phyloP scores from a whole-genome alignment of 1,284 basidiomycete species.

The Fomitopsis palustris region DNA sequence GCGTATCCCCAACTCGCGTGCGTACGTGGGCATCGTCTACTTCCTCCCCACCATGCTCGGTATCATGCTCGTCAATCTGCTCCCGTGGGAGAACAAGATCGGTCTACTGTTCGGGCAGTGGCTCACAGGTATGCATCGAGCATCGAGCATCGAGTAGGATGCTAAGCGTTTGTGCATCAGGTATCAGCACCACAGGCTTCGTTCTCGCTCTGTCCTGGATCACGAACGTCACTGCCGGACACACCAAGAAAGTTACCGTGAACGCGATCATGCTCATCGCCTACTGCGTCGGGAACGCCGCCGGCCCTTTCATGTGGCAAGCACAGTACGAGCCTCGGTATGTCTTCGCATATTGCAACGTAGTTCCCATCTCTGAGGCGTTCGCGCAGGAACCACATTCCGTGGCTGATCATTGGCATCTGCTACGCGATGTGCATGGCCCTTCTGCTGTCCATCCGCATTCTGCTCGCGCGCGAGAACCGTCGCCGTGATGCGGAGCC shows the following conservation, averaged over 20 bases:
- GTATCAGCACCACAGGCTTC: slow-evolving; percentile 67
- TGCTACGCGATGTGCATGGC: slow-evolving; percentile 49
- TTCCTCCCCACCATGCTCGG: slow-evolving; percentile 63
- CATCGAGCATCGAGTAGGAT: too few relatives aligned
- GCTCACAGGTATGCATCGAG: slow-evolving; percentile 50
- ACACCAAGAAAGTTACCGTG: slow-evolving; percentile 66
- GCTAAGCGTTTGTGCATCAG: slow-evolving; percentile 25
- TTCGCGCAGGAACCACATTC: slow-evolving; percentile 48
- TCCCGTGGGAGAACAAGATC: slow-evolving; percentile 62
- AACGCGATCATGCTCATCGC: slow-evolving; percentile 71
- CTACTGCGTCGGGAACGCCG: slow-evolving; percentile 67
- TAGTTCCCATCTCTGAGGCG: neutral
- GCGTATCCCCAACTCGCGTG: slow-evolving; percentile 51
- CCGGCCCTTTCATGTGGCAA: slow-evolving; percentile 75
- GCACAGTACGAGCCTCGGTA: slow-evolving; percentile 60
- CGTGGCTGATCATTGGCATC: slow-evolving; percentile 62
- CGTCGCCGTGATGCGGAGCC: slow-evolving; percentile 55
- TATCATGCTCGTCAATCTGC: slow-evolving; percentile 55
- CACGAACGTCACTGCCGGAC: slow-evolving; percentile 65
- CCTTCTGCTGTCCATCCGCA: slow-evolving; percentile 50
- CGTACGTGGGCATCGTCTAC: slow-evolving; percentile 58
- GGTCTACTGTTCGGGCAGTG: slow-evolving; percentile 61
- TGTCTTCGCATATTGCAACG: neutral
- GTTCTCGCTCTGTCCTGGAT: slow-evolving; percentile 70
- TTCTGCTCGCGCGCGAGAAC: slow-evolving; percentile 60